A percentile compares a stretch with the other conserved stretches of the same genome.
Conservation (phyloP, 139 green algal species). For the Pleodorina starrii region DNA sequence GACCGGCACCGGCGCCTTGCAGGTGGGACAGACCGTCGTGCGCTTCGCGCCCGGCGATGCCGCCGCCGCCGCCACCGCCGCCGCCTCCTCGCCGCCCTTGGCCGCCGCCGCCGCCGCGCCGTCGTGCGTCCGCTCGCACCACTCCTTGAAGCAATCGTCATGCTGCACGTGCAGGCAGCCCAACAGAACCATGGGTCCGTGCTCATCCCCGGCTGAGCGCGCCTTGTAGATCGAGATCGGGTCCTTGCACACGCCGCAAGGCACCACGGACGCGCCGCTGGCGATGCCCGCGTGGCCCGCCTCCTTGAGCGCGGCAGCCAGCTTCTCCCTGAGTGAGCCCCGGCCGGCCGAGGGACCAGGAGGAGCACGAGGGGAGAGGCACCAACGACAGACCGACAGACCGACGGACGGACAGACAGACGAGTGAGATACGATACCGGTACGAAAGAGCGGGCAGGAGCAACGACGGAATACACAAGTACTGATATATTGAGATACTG, state of each 20-base stretch:
- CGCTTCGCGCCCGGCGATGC: constrained; percentile 23
- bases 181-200: constrained; percentile 14
- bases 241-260: constrained; percentile 18
- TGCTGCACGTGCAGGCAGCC: constrained; percentile 47
- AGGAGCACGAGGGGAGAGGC: too few relatives aligned
- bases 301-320: constrained; percentile 31
- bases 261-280: neutral
- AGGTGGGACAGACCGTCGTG: constrained; percentile 29
- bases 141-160: constrained; percentile 46
- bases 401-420: too few relatives aligned
- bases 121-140: neutral
- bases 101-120: neutral
- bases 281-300: constrained; percentile 27
- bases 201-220: neutral
- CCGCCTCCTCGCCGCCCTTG: constrained; percentile 32
- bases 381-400: too few relatives aligned
- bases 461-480: too few relatives aligned
- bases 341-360: neutral
- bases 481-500: too few relatives aligned
- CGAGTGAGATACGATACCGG: too few relatives aligned
- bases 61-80: neutral
- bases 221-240: neutral
- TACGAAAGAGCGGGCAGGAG: too few relatives aligned
- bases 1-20: constrained; percentile 37
- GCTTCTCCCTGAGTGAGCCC: constrained; percentile 1